Evolutionary conservation across 2,329 filamentous ascomycete species (phyloP).

Genomic region (Zymoseptoria tritici): DNA sequence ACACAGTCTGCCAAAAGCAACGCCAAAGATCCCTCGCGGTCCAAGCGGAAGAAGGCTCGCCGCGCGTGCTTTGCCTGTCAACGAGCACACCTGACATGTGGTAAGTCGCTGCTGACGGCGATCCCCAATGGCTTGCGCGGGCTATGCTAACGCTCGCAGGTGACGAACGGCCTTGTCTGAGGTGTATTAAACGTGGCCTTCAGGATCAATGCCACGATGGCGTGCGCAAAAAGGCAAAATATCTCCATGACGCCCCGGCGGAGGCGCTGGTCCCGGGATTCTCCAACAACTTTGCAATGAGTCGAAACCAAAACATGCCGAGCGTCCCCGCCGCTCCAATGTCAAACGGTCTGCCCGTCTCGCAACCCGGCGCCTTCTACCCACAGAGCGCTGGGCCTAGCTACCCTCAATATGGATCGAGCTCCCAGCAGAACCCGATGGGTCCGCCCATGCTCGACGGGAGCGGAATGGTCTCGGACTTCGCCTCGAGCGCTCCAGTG

Average conservation of each 20-base stretch:
- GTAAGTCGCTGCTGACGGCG: conserved; percentile 52
- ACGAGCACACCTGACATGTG: conserved; percentile 92
- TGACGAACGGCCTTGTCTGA: conserved; percentile 86
- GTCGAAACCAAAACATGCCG: conserved; percentile 17
- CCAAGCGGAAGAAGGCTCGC: conserved; percentile 89
- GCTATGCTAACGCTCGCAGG: conserved; percentile 46
- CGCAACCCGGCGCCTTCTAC: conserved; percentile 38
- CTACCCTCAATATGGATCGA: conserved; percentile 35
- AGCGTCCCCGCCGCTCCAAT: conserved; percentile 11
- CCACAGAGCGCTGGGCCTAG: conserved; percentile 29
- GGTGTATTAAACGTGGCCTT: conserved; percentile 88
- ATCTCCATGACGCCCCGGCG: conserved; percentile 89
- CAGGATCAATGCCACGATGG: conserved; percentile 91
- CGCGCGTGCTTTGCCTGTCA: conserved; percentile 96
- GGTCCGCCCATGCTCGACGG: conserved; percentile 37
- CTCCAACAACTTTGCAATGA: conserved; percentile 54
- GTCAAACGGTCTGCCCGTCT: conserved; percentile 14
- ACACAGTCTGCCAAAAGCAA: conserved; percentile 32
- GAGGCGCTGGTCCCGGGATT: conserved; percentile 84
- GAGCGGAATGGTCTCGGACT: conserved; percentile 38
- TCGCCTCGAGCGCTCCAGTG: conserved; percentile 52
- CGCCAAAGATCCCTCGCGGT: conserved; percentile 82
- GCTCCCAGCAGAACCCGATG: conserved; percentile 29
- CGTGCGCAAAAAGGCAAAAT: conserved; percentile 97
- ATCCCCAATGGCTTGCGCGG: background rate